Conservation (phyloP, 2,329 filamentous ascomycete genomes). For the Aspergillus caelatus region DNA sequence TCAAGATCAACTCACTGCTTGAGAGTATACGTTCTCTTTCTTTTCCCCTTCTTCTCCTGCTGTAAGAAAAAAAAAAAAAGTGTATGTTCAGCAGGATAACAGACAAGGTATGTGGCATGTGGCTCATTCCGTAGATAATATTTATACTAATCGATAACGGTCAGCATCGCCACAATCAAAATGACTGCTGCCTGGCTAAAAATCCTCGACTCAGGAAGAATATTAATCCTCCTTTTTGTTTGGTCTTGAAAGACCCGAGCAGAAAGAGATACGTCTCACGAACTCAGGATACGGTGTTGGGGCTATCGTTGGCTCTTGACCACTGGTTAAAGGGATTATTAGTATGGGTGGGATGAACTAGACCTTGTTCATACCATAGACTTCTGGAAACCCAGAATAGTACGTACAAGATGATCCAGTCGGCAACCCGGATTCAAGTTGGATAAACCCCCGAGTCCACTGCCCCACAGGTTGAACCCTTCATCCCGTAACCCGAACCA, state of each 20-base stretch:
- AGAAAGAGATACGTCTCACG: not conserved
- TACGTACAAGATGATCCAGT: not conserved
- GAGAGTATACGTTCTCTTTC: not conserved
- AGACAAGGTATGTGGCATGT: not conserved
- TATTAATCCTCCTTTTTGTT: not conserved
- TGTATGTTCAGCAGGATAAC: not conserved
- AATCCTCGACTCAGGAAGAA: not conserved
- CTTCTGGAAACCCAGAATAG: not conserved
- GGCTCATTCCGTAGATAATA: not conserved
- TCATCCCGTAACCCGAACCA: not conserved
- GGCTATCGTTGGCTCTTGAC: not conserved
- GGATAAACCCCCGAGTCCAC: not conserved
- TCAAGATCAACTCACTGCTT: not conserved
- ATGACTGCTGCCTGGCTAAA: not conserved
- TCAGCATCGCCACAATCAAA: conserved; percentile 15
- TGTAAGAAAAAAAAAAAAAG: not conserved
- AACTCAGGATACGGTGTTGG: not conserved
- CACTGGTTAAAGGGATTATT: not conserved
- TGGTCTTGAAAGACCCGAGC: not conserved
- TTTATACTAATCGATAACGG: not conserved
- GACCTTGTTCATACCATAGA: not conserved
- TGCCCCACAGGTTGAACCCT: not conserved
- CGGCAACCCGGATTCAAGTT: not conserved
- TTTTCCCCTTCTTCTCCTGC: not conserved
- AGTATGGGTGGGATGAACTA: not conserved